phyloP scores from a whole-genome alignment of 2,329 filamentous ascomycete genomes.

The Trichoderma sp. region DNA sequence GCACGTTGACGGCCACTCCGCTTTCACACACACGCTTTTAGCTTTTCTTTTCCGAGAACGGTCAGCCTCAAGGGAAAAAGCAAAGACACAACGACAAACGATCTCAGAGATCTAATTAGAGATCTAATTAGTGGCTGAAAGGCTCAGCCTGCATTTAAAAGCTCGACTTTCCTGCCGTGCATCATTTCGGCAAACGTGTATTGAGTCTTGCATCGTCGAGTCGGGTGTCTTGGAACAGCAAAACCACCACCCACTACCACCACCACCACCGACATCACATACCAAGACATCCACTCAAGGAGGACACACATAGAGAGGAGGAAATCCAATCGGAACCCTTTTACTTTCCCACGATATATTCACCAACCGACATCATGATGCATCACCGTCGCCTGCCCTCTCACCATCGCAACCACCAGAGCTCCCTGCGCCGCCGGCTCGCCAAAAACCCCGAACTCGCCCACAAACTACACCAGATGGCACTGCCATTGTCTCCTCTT shows the following conservation, averaged over 20 bases:
- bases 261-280: not conserved
- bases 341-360: not conserved
- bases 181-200: not conserved
- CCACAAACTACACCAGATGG: slow-evolving; percentile 66
- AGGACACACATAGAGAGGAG: not conserved
- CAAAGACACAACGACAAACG: not conserved
- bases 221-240: not conserved
- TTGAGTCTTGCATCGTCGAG: not conserved
- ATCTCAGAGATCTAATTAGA: not conserved
- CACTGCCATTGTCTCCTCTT: slow-evolving; percentile 65
- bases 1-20: slow-evolving; percentile 7
- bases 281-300: not conserved
- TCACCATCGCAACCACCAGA: slow-evolving; percentile 32
- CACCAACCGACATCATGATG: slow-evolving; percentile 31
- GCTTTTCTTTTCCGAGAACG: slow-evolving; percentile 16
- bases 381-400: slow-evolving; percentile 37
- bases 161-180: not conserved
- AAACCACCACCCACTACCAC: not conserved
- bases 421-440: slow-evolving; percentile 36
- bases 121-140: not conserved
- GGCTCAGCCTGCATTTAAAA: not conserved
- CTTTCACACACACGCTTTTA: slow-evolving; percentile 18
- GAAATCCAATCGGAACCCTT: not conserved
- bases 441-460: slow-evolving; percentile 54
- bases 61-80: not conserved